Percentiles rank a stretch among this genome's conserved stretches.
Evolutionary conservation across 2,329 filamentous ascomycete genomes (phyloP).

Genomic region (Fusarium poae): DNA sequence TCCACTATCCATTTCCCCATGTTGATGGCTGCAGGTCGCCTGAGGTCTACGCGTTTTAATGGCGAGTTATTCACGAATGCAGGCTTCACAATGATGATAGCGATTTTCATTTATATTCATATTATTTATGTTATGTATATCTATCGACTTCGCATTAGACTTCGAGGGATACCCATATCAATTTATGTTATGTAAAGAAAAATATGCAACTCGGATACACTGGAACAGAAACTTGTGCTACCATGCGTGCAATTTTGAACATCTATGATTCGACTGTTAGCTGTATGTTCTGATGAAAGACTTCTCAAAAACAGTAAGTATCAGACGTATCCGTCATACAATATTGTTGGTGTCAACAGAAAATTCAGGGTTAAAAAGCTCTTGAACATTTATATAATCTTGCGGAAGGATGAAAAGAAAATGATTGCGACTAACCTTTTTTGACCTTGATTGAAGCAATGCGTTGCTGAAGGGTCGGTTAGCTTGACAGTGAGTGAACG

Average conservation of each 20-base stretch:
- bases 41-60: not conserved
- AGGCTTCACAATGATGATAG: too few relatives aligned
- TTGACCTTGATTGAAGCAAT: not conserved
- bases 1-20: not conserved
- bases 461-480: not conserved
- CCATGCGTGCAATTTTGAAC: not conserved
- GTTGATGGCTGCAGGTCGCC: not conserved
- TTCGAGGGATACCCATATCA: too few relatives aligned
- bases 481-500: not conserved
- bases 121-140: not conserved
- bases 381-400: conserved; percentile 70
- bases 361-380: conserved; percentile 77
- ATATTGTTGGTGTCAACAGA: conserved; percentile 69
- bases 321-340: conserved; percentile 64
- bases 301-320: conserved; percentile 40
- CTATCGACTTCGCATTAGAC: too few relatives aligned
- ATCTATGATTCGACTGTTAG: conserved; percentile 53
- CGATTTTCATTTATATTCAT: not conserved
- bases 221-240: too few relatives aligned
- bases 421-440: conserved; percentile 61
- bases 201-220: too few relatives aligned
- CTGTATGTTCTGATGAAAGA: conserved; percentile 52
- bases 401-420: conserved; percentile 50
- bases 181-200: not conserved
- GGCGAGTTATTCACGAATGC: not conserved